Base-by-base conservation (phyloP, 352 stramenopile species). In the Phytophthora sansomeana region DNA sequence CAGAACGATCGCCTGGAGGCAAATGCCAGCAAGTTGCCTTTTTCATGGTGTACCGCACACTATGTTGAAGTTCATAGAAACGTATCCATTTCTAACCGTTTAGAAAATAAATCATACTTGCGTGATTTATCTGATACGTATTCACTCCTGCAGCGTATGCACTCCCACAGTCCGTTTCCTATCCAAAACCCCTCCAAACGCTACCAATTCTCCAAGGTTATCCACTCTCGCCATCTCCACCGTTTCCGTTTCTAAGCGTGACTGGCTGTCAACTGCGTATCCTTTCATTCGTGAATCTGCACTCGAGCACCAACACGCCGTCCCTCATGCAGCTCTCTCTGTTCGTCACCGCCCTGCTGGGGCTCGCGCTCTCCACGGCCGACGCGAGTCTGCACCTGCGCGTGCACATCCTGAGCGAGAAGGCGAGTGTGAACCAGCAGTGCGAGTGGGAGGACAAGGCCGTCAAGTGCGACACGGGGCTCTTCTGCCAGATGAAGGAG, bases 401-500 rank as follows among this genome's bases (percentile, higher is more conserved):
- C 21, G 65, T 78, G 46, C 59, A 74, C 35, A 71, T 77, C 19
- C 28, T 58, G 49, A 68, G 13, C 32, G 47, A 74, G 46, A 55
- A 58, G 48, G 59, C 50, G 32, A 46, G 30, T 10, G 48, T 77
- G 11, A 55, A 66, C 55, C 33, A 72, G 43, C 66, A 75, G 52
- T 78, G 71, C 54, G 43, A 68, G 57, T 75, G 71, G 71, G 53
- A 67, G 32, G 41, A 75, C 57, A 71, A 65, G 41, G 67, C 66
- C 26, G 47, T 67, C 21, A 64, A 57, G n/a, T 78, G 72, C 32
- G 58, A 78, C 11, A 60, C 42, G 4, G 61, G 57, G 10, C 50
- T 78, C 47, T 65, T 64, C 44, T 77, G 69, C 59, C 49, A 74
- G 41, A 39, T 55, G 53, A 57, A 63, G 50, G 57, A 67, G 52